These are phyloP conservation scores for Irineochytrium annulatum DNA, from an alignment of 192 early-diverging fungal genomes.

Conservation along the genomic window DNA sequence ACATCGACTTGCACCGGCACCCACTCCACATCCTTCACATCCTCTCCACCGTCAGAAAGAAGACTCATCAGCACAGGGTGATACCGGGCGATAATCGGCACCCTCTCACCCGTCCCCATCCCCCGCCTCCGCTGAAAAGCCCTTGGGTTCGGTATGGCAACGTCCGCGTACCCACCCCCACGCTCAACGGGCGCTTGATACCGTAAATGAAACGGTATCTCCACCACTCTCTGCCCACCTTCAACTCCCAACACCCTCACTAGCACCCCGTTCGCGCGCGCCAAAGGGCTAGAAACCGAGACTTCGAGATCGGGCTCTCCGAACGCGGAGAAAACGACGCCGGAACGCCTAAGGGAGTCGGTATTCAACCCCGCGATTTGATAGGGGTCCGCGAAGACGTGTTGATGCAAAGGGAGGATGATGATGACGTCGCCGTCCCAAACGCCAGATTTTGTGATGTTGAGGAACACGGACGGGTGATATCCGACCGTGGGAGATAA, in stretches of 20 bases:
- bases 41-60: not conserved
- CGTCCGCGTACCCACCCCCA: not conserved
- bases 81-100: not conserved
- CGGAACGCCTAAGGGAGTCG: not conserved
- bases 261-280: not conserved
- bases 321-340: not conserved
- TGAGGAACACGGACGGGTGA: no score
- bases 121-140: not conserved
- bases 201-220: slow-evolving; percentile 1
- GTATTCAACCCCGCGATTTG: not conserved
- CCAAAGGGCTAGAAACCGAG: not conserved
- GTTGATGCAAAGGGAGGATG: not conserved
- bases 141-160: not conserved
- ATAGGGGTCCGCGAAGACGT: not conserved
- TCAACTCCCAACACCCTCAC: not conserved
- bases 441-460: no score
- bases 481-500: no score
- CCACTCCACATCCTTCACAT: not conserved
- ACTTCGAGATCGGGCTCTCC: slow-evolving; percentile 1
- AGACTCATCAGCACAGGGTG: not conserved
- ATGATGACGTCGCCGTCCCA: not conserved
- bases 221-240: not conserved
- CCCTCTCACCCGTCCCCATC: not conserved
- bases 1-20: not conserved
- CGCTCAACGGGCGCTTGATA: not conserved